Evolutionary conservation across 2,329 filamentous ascomycete genomes (phyloP).

Genomic region (Aspergillus clavatus): DNA sequence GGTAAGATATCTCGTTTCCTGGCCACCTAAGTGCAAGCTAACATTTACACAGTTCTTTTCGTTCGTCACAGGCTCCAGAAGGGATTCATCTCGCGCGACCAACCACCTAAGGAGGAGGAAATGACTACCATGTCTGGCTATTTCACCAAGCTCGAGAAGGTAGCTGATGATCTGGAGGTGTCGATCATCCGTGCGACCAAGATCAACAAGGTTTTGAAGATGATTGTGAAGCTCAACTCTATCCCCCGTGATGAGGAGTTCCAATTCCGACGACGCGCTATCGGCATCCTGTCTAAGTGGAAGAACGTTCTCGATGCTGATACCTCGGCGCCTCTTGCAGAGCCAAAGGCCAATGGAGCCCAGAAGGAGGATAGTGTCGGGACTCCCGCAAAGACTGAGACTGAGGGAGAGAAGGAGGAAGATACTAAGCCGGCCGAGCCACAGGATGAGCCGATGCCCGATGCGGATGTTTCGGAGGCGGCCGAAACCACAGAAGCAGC

Average conservation of each 20-base stretch:
- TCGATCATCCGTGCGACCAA: constrained; percentile 87
- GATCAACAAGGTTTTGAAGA: constrained; percentile 98
- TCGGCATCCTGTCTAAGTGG: constrained; percentile 80
- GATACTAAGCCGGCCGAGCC: constrained; percentile 30
- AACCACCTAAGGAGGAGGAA: constrained; percentile 73
- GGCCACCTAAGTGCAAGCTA: constrained; percentile 7
- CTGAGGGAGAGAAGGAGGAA: constrained; percentile 31
- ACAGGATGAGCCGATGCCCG: constrained; percentile 34
- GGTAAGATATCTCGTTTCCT: constrained; percentile 30
- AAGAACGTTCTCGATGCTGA: constrained; percentile 71
- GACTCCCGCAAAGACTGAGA: constrained; percentile 28
- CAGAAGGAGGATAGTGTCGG: constrained; percentile 34
- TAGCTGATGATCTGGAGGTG: constrained; percentile 69
- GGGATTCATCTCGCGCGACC: constrained; percentile 79
- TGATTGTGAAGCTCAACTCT: constrained; percentile 77
- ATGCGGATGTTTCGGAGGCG: constrained; percentile 38
- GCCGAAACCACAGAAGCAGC: constrained; percentile 16
- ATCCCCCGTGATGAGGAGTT: constrained; percentile 89
- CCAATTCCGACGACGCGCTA: constrained; percentile 79
- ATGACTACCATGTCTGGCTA: constrained; percentile 44
- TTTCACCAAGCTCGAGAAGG: constrained; percentile 67
- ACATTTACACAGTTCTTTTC: constrained; percentile 63
- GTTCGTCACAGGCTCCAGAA: constrained; percentile 93
- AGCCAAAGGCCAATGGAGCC: constrained; percentile 41
- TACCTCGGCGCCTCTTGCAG: constrained; percentile 37